These are phyloP conservation scores for Spirogloea muscicola DNA, from an alignment of 139 green algal genomes.

Conservation along the genomic window DNA sequence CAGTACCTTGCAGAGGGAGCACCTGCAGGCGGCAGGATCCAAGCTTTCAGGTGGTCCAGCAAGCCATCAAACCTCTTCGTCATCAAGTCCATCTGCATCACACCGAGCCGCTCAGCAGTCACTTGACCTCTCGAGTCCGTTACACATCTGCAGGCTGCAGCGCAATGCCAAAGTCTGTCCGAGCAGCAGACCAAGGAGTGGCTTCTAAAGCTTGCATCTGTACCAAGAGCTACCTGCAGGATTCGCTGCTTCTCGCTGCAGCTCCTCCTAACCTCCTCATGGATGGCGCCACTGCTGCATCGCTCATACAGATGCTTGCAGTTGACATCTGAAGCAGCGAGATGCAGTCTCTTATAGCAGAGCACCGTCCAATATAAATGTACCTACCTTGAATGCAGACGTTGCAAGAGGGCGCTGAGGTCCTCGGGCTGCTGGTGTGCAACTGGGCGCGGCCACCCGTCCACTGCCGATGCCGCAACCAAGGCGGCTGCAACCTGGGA, in stretches of 20 bases:
- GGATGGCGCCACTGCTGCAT: constrained; percentile 1
- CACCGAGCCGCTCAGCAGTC: not conserved
- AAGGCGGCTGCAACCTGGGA: too few species aligned
- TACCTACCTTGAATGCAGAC: constrained; percentile 36
- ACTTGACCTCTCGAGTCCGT: not conserved
- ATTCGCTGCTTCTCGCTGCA: constrained; percentile 21
- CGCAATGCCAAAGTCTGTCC: not conserved
- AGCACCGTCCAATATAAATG: too few species aligned
- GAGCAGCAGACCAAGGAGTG: not conserved
- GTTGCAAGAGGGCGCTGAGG: constrained; percentile 8
- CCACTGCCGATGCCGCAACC: too few species aligned
- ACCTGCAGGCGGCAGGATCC: too few species aligned
- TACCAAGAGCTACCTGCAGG: constrained; percentile 12
- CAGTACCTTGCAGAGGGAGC: too few species aligned
- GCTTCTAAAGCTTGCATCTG: not conserved
- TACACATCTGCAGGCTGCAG: not conserved
- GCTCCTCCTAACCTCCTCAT: constrained; percentile 13
- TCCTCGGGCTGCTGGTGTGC: constrained; percentile 26
- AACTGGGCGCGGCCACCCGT: constrained; percentile 9
- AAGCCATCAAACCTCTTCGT: not conserved
- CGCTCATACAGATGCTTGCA: not conserved
- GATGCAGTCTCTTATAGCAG: too few species aligned
- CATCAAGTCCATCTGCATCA: constrained; percentile 10
- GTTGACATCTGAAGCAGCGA: too few species aligned
- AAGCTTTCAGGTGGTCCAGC: not conserved